These are phyloP conservation scores for Diutina pseudorugosa DNA, from an alignment of 1,139 yeast species.

Conservation along the genomic window DNA sequence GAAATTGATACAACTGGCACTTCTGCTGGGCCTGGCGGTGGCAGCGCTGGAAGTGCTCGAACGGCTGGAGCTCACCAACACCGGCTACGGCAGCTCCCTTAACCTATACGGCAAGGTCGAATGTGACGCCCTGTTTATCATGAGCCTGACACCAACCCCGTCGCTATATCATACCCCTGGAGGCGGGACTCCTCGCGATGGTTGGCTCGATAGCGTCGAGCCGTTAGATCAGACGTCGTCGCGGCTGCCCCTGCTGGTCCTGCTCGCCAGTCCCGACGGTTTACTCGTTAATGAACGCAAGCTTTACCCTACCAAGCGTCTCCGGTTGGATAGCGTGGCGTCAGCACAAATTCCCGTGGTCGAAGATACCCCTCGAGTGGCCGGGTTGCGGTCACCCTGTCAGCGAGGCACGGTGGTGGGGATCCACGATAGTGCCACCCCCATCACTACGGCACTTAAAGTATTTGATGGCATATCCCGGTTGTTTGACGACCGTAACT, in stretches of 20 bases:
- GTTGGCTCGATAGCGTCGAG: background rate
- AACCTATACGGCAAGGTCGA: background rate
- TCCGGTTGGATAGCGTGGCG: background rate
- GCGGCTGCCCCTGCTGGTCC: background rate
- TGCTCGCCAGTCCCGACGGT: background rate
- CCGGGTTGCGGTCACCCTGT: background rate
- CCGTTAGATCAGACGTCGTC: background rate
- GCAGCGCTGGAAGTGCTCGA: conserved; percentile 1
- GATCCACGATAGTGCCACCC: background rate
- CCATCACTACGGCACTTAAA: background rate
- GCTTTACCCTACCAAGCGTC: background rate
- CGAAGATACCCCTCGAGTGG: background rate
- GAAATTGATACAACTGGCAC: conserved; percentile 14
- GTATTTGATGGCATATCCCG: background rate
- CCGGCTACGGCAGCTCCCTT: conserved; percentile 5
- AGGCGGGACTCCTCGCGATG: background rate
- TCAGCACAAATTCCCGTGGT: background rate
- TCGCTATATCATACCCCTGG: background rate
- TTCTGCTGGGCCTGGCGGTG: conserved; percentile 6
- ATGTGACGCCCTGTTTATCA: conserved; percentile 4
- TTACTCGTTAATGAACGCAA: background rate
- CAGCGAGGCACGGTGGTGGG: background rate
- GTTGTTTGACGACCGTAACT: background rate
- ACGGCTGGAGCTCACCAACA: conserved; percentile 3
- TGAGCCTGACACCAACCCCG: background rate